Percentiles rank a stretch among this genome's conserved stretches.
Conservation (phyloP, 305 asterid genomes). For the Plantago lanceolata region DNA sequence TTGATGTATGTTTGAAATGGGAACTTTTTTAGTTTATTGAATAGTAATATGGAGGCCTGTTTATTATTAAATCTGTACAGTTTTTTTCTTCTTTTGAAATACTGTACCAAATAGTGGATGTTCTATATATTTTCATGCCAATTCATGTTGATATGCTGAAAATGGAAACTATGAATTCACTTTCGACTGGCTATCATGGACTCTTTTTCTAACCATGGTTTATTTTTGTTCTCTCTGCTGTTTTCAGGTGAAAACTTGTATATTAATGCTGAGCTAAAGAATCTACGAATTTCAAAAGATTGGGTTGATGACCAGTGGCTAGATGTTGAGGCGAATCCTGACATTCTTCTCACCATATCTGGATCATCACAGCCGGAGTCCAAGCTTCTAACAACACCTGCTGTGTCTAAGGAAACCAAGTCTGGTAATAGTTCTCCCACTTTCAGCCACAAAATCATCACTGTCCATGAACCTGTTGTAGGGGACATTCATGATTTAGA, state of each 20-base stretch:
- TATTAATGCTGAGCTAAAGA: constrained; percentile 42
- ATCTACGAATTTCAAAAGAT: constrained; percentile 76
- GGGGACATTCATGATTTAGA: constrained; percentile 43
- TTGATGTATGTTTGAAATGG: too few relatives aligned
- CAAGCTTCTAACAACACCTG: constrained; percentile 48
- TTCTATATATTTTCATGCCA: too few relatives aligned
- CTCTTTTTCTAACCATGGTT: neutral
- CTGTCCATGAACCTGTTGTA: constrained; percentile 38
- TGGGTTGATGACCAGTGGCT: constrained; percentile 87
- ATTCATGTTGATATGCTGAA: neutral
- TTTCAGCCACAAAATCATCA: constrained; percentile 33
- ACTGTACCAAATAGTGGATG: too few relatives aligned
- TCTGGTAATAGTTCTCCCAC: constrained; percentile 37
- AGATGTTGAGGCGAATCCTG: constrained; percentile 60
- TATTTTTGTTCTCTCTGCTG: neutral
- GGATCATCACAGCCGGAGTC: constrained; percentile 44
- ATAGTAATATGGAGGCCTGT: too few relatives aligned
- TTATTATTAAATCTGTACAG: too few relatives aligned
- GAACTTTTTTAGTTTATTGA: too few relatives aligned
- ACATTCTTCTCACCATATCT: constrained; percentile 48
- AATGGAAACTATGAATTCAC: neutral
- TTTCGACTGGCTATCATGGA: neutral
- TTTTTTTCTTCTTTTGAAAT: too few relatives aligned
- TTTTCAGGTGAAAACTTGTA: constrained; percentile 71
- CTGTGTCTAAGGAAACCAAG: constrained; percentile 42